Conservation (phyloP, 352 stramenopile species). For the Phytophthora sp. region DNA sequence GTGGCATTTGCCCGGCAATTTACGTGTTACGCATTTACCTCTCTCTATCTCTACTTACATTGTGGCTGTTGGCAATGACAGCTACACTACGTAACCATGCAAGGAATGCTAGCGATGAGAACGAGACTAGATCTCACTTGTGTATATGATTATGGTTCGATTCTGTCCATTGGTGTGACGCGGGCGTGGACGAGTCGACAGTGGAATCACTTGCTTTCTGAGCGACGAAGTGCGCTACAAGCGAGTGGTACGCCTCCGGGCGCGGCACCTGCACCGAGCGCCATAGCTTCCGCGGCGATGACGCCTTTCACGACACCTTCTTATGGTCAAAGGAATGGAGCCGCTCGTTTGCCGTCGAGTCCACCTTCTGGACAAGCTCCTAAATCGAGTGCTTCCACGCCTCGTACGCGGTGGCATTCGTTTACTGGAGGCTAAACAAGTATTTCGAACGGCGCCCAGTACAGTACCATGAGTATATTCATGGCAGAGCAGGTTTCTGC, state of each 20-base stretch:
- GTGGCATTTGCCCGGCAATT: too few species aligned
- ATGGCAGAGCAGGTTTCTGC: too few species aligned
- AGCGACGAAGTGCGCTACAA: background rate
- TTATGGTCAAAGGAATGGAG: background rate
- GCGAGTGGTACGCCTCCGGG: background rate
- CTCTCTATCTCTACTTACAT: too few species aligned
- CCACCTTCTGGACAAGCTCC: background rate
- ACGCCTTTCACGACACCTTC: background rate
- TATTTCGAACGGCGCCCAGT: background rate
- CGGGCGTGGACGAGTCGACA: background rate
- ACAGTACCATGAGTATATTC: background rate
- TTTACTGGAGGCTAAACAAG: background rate
- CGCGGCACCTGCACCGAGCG: background rate
- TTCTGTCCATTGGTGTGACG: background rate
- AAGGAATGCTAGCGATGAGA: too few species aligned
- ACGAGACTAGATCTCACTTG: too few species aligned
- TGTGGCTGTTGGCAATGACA: too few species aligned
- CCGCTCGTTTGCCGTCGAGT: background rate
- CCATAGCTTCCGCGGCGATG: conserved; percentile 2
- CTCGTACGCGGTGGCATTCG: background rate
- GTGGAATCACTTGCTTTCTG: background rate
- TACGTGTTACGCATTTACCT: too few species aligned
- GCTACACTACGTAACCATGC: too few species aligned
- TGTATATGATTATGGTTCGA: background rate
- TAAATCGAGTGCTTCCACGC: background rate